Evolutionary conservation across 2,329 filamentous ascomycete species (phyloP), one percentile per base, ranked within the genome.

Genomic region (Iodosphaeria phyllophila): DNA sequence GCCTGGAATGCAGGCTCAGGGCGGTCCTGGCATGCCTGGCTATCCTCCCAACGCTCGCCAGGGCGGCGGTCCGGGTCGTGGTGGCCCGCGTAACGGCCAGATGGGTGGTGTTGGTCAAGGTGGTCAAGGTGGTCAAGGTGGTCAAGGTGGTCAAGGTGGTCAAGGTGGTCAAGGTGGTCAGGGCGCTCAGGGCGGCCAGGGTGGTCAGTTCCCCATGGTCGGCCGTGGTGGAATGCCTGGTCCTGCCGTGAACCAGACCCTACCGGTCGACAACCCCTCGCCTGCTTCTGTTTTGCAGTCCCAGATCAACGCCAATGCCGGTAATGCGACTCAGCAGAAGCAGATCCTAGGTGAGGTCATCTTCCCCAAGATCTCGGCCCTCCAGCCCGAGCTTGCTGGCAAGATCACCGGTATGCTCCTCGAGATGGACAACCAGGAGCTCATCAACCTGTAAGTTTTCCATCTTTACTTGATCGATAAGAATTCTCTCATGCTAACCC

Each of bases 371-470:
- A 95, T 98, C 45, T 74, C 84, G 53, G 72, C 70, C 39, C 74
- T 92, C 56, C 89, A 98, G 62, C 78, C 83, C 31, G 84, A 93
- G 43, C 66, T 98, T 44, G 89, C 89, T 34, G 89, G 89, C 49
- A 98, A 98, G 74, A 95, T 98, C 53, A 98, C 89, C 33, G 89
- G 89, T 58, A 98, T 98, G 89, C 76, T 98, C 43, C 59, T 98
- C 43, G 89, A 98, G 69, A 98, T 98, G 89, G 89, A 95, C 44
- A 95, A 95, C 57, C 51, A 64, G 29, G 89, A 98, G 62, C 64
- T 98, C 42, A 67, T 98, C 47, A 80, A 79, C 57, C 69, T 98
- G 80, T 92, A 75, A 79, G 84, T 79, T 13, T 35, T 14, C 5
- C 3, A 6, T 25, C 8, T n/a, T n/a, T n/a, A n/a, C n/a, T n/a